These are phyloP conservation scores for Lentinula guzmanii DNA, from an alignment of 768 basidiomycete genomes.

Conservation along the genomic window DNA sequence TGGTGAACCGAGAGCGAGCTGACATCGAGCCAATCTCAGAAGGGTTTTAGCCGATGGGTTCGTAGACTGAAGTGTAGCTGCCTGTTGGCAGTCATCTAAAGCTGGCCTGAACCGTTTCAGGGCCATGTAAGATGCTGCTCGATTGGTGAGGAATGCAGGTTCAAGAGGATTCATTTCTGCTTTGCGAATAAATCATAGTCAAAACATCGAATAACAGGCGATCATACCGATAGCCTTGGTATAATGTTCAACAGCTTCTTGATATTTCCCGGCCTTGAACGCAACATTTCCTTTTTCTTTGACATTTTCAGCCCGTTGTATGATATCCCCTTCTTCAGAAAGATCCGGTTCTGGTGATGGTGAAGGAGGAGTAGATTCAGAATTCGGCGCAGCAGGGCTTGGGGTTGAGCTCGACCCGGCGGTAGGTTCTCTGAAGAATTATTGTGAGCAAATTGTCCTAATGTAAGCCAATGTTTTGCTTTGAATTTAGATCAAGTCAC, in stretches of 20 bases:
- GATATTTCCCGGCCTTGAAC: conserved; percentile 63
- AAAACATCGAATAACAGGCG: conserved; percentile 1
- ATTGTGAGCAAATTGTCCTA: background rate
- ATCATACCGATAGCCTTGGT: conserved; percentile 64
- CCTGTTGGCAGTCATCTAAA: conserved; percentile 73
- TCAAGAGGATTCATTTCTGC: conserved; percentile 58
- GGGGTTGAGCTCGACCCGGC: conserved; percentile 4
- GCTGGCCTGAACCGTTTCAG: conserved; percentile 72
- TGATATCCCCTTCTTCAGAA: conserved; percentile 26
- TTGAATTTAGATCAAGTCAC: background rate
- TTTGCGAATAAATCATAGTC: conserved; percentile 5
- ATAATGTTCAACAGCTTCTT: conserved; percentile 69
- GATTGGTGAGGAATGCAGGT: conserved; percentile 77
- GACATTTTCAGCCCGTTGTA: conserved; percentile 48
- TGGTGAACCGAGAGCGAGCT: conserved; percentile 70
- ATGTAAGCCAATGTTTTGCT: background rate
- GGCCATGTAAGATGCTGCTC: conserved; percentile 82
- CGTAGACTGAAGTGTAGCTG: conserved; percentile 56
- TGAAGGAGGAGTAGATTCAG: conserved; percentile 5
- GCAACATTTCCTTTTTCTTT: conserved; percentile 75
- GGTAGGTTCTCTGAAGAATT: background rate
- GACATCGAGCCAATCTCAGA: conserved; percentile 77
- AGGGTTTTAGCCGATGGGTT: conserved; percentile 71
- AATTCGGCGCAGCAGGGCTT: background rate
- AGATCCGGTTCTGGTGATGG: conserved; percentile 10